Conservation (phyloP, 225 moss, liverwort and hornwort genomes). For the Antitrichia curtipendula region DNA sequence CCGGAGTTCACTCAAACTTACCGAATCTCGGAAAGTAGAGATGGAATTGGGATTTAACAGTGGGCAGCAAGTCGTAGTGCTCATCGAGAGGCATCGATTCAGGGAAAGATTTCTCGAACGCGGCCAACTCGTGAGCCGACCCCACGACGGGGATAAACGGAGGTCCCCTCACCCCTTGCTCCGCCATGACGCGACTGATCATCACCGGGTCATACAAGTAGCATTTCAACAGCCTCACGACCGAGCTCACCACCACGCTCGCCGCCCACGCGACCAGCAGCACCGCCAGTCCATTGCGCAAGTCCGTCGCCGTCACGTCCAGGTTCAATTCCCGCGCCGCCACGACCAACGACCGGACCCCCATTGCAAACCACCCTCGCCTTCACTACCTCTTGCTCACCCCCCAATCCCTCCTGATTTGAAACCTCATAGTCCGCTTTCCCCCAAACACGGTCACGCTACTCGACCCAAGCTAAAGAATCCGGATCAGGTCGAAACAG, state of each 20-base stretch:
- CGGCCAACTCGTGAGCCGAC: neutral
- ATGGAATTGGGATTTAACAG: slow-evolving; percentile 9
- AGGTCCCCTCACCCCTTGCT: slow-evolving; percentile 25
- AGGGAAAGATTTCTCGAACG: neutral
- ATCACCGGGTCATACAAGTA: slow-evolving; percentile 19
- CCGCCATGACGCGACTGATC: slow-evolving; percentile 16
- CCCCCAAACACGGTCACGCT: neutral
- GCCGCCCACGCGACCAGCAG: neutral
- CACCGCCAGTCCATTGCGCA: slow-evolving; percentile 4
- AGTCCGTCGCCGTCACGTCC: neutral
- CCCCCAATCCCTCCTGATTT: neutral
- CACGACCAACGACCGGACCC: neutral
- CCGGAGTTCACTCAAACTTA: neutral
- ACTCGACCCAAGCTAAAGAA: neutral
- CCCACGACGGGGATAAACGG: slow-evolving; percentile 13
- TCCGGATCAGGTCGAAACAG: neutral
- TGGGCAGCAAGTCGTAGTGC: slow-evolving; percentile 2
- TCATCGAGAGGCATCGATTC: slow-evolving; percentile 20
- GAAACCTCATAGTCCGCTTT: neutral
- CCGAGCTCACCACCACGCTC: neutral
- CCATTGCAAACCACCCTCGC: neutral
- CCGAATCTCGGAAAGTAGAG: slow-evolving; percentile 31
- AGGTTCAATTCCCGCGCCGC: neutral
- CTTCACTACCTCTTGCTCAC: neutral
- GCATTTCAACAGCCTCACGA: neutral